phyloP scores from a whole-genome alignment of 2,329 filamentous ascomycete genomes.

The Cercospora sesami region DNA sequence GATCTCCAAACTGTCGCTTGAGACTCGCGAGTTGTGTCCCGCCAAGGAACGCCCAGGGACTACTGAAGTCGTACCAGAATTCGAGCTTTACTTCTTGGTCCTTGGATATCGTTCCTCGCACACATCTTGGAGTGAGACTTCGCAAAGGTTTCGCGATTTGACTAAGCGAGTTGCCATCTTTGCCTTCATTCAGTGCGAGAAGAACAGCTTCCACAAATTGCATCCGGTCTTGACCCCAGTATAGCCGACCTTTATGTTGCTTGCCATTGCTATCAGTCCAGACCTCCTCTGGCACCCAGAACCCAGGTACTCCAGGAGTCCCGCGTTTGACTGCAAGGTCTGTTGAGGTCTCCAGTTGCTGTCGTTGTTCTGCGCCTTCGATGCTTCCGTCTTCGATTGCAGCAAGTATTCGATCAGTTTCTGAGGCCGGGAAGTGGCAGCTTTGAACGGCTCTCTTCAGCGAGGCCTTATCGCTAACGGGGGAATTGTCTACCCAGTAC shows the following conservation, averaged over 20 bases:
- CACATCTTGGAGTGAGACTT: constrained; percentile 17
- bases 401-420: constrained; percentile 7
- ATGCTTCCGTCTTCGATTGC: constrained; percentile 25
- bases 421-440: constrained; percentile 1
- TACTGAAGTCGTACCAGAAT: constrained; percentile 31
- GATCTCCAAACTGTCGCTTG: constrained; percentile 23
- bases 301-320: constrained; percentile 27
- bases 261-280: constrained; percentile 22
- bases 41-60: constrained; percentile 29
- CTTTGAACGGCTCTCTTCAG: constrained; percentile 20
- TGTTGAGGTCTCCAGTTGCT: constrained; percentile 23
- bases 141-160: constrained; percentile 17
- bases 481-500: constrained; percentile 28
- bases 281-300: constrained; percentile 25
- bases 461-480: constrained; percentile 17
- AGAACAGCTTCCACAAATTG: constrained; percentile 29
- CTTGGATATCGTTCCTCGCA: constrained; percentile 6
- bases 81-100: constrained; percentile 27
- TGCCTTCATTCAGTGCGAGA: constrained; percentile 18
- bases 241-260: constrained; percentile 21
- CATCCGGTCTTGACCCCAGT: constrained; percentile 32
- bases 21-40: constrained; percentile 27
- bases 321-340: constrained; percentile 27
- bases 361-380: constrained; percentile 22
- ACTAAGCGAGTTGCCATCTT: constrained; percentile 14